These are phyloP conservation scores for Hagleromyces aurorensis DNA, from an alignment of 805 yeast species.

Conservation along the genomic window DNA sequence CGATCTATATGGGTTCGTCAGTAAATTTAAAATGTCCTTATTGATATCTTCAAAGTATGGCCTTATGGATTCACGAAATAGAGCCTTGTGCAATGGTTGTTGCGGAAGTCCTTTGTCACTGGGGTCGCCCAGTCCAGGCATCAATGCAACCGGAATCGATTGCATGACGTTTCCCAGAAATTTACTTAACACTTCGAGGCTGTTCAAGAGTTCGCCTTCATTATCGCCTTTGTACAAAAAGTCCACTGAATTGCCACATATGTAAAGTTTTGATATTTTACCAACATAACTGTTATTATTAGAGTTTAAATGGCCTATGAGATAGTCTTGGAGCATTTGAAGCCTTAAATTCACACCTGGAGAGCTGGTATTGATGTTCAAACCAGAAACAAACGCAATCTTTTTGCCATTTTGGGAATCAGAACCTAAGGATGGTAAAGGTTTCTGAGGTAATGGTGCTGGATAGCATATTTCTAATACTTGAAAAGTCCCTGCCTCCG, in stretches of 20 bases:
- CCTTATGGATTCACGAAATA: slow-evolving; percentile 43
- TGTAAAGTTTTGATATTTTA: slow-evolving; percentile 43
- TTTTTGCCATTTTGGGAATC: slow-evolving; percentile 31
- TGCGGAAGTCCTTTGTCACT: slow-evolving; percentile 83
- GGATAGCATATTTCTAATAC: slow-evolving; percentile 78
- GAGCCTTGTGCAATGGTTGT: slow-evolving; percentile 75
- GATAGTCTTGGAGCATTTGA: slow-evolving; percentile 57
- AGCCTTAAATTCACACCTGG: slow-evolving; percentile 37
- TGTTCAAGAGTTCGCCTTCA: slow-evolving; percentile 45
- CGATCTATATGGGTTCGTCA: slow-evolving; percentile 71
- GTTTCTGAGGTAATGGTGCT: slow-evolving; percentile 47
- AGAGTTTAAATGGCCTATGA: slow-evolving; percentile 60
- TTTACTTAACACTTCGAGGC: slow-evolving; percentile 49
- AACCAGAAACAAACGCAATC: slow-evolving; percentile 72
- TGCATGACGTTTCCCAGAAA: slow-evolving; percentile 49
- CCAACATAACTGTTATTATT: slow-evolving; percentile 27
- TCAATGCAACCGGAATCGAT: slow-evolving; percentile 59
- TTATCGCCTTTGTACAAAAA: slow-evolving; percentile 34
- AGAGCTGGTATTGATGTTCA: slow-evolving; percentile 43
- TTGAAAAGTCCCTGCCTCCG: slow-evolving; percentile 74
- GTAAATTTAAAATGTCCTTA: slow-evolving; percentile 33
- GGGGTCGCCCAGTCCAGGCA: slow-evolving; percentile 87
- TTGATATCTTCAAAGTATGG: slow-evolving; percentile 34
- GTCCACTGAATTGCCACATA: slow-evolving; percentile 66
- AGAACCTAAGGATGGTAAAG: slow-evolving; percentile 22